These are phyloP conservation scores for Rhodotorula mucilaginosa DNA, from an alignment of 1,284 basidiomycete genomes.

Conservation along the genomic window DNA sequence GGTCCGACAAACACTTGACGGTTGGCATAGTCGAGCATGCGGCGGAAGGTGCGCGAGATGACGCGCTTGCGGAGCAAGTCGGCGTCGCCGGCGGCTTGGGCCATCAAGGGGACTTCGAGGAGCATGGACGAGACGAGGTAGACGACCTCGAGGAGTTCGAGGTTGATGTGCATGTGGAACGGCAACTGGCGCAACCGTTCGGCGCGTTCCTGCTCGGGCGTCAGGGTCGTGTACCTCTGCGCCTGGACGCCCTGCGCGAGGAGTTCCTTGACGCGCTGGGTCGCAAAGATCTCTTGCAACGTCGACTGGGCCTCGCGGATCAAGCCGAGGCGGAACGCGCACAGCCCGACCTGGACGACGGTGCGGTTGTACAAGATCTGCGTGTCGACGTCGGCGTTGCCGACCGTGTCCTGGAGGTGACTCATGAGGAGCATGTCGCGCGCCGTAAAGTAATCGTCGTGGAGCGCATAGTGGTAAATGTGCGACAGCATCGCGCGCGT, in stretches of 20 bases:
- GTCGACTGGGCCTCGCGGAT: slow-evolving; percentile 92
- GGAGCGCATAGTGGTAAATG: slow-evolving; percentile 94
- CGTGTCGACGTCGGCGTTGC: slow-evolving; percentile 91
- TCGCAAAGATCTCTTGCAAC: slow-evolving; percentile 92
- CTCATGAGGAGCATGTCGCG: slow-evolving; percentile 99
- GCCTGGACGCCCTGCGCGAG: slow-evolving; percentile 94
- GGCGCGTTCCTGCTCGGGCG: slow-evolving; percentile 93
- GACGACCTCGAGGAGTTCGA: slow-evolving; percentile 93
- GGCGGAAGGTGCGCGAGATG: slow-evolving; percentile 92
- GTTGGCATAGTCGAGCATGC: slow-evolving; percentile 94
- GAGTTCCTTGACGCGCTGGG: slow-evolving; percentile 91
- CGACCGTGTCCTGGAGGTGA: slow-evolving; percentile 93
- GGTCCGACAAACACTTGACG: slow-evolving; percentile 97
- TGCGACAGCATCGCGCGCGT: slow-evolving; percentile 97
- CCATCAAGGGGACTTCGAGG: slow-evolving; percentile 91
- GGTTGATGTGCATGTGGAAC: slow-evolving; percentile 99
- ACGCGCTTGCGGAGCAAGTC: slow-evolving; percentile 68
- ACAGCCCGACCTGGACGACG: slow-evolving; percentile 93
- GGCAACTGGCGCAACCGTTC: slow-evolving; percentile 94
- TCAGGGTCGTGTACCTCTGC: slow-evolving; percentile 75
- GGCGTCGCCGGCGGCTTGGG: slow-evolving; percentile 89
- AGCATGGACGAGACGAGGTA: slow-evolving; percentile 99
- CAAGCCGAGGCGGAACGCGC: slow-evolving; percentile 91
- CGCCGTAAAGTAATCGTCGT: slow-evolving; percentile 94
- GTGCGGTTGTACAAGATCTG: slow-evolving; percentile 99